These are phyloP conservation scores for Drosera capensis DNA, from an alignment of 148 eudicot genomes.

Conservation along the genomic window DNA sequence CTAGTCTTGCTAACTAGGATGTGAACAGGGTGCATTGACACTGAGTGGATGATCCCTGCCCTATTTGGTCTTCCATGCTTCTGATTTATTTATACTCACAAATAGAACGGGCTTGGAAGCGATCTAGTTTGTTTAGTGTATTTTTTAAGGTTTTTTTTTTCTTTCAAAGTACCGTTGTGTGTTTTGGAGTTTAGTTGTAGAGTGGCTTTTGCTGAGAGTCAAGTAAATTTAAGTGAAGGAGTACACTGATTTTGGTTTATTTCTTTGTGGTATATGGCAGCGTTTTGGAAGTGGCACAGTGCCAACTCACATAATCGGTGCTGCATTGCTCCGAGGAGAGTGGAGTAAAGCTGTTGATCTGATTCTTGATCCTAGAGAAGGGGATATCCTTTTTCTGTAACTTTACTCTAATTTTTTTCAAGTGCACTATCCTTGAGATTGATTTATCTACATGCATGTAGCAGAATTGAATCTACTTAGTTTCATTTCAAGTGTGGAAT, in stretches of 20 bases:
- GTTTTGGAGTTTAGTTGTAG: no score
- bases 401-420: constrained; percentile 4
- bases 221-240: background rate
- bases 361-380: constrained; percentile 97
- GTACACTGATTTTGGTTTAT: no score
- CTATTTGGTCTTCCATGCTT: no score
- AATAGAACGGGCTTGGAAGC: no score
- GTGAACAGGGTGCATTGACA: no score
- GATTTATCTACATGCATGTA: no score
- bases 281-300: constrained; percentile 94
- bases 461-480: constrained; percentile 3
- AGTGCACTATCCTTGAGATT: constrained; percentile 5
- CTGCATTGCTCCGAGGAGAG: constrained; percentile 78
- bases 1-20: no score
- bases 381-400: constrained; percentile 68
- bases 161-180: background rate
- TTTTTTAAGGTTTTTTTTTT: no score
- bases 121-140: background rate
- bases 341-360: constrained; percentile 64
- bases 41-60: no score
- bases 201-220: background rate
- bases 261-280: constrained; percentile 30
- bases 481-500: constrained; percentile 1
- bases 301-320: constrained; percentile 87
- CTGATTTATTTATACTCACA: no score